Evolutionary conservation across 2,329 filamentous ascomycete genomes (phyloP).

Genomic region (Pseudocercospora eumusae): DNA sequence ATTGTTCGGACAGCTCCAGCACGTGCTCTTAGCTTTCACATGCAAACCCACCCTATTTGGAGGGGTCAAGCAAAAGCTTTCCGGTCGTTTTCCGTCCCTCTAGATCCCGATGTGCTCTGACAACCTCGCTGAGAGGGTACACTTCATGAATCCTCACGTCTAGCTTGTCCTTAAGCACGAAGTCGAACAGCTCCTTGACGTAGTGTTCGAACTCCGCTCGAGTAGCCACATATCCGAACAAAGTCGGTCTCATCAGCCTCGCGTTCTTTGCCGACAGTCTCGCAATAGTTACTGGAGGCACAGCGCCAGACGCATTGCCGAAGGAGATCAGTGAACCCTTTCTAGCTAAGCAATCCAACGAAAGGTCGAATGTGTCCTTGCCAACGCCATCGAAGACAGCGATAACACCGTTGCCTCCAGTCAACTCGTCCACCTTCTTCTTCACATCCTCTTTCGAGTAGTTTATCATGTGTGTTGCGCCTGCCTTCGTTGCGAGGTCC

Average conservation of each 20-base stretch:
- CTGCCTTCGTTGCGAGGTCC: constrained; percentile 66
- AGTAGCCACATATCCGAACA: constrained; percentile 70
- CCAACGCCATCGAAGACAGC: constrained; percentile 87
- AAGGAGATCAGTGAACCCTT: constrained; percentile 79
- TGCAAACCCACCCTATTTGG: constrained; percentile 30
- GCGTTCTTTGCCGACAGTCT: constrained; percentile 72
- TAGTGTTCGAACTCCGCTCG: constrained; percentile 72
- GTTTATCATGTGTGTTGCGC: constrained; percentile 71
- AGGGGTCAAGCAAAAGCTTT: constrained; percentile 72
- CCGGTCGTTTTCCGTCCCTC: constrained; percentile 81
- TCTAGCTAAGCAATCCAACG: constrained; percentile 69
- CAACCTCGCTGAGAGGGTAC: constrained; percentile 74
- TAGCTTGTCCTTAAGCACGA: constrained; percentile 69
- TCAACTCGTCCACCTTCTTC: constrained; percentile 66
- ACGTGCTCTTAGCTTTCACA: neutral
- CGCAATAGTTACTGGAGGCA: constrained; percentile 66
- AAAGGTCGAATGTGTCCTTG: constrained; percentile 78
- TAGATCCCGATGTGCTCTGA: constrained; percentile 73
- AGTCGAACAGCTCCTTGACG: constrained; percentile 68
- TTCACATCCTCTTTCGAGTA: constrained; percentile 63
- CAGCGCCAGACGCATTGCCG: constrained; percentile 78
- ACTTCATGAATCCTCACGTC: constrained; percentile 73
- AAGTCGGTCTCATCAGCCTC: constrained; percentile 71
- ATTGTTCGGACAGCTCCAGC: neutral
- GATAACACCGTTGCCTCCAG: constrained; percentile 68